Percentiles rank a stretch among this genome's conserved stretches.
phyloP scores from a whole-genome alignment of 192 early-diverging fungal species.

The Glomus cerebriforme region DNA sequence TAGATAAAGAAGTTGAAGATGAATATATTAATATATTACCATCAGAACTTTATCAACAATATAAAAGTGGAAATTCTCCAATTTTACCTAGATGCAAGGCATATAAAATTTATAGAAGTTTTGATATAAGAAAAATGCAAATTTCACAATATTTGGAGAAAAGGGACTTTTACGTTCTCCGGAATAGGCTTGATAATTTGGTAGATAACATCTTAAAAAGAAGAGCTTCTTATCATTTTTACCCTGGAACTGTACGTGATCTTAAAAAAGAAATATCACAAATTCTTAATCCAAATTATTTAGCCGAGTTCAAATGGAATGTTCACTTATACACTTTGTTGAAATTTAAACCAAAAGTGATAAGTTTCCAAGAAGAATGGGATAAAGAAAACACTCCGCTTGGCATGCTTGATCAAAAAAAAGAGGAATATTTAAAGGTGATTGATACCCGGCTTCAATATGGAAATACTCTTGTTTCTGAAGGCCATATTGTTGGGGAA shows the following conservation, averaged over 20 bases:
- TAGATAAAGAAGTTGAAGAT: constrained; percentile 13
- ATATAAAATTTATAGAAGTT: neutral
- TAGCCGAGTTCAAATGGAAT: constrained; percentile 1
- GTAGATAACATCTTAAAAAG: neutral
- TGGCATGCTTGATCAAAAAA: constrained; percentile 24
- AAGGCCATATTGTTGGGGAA: neutral
- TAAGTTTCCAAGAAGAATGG: constrained; percentile 4
- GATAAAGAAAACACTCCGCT: constrained; percentile 12
- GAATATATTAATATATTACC: neutral
- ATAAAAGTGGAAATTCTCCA: neutral
- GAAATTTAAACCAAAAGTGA: constrained; percentile 20
- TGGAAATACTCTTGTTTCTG: constrained; percentile 14
- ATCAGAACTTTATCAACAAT: neutral
- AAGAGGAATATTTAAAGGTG: constrained; percentile 8
- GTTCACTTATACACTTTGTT: constrained; percentile 5
- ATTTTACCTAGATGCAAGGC: neutral
- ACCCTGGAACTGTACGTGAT: constrained; percentile 5
- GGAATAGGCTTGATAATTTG: neutral
- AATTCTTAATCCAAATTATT: neutral
- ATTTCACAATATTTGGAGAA: neutral
- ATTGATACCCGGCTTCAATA: constrained; percentile 22
- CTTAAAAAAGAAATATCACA: neutral
- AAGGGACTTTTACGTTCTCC: neutral
- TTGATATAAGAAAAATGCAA: no score
- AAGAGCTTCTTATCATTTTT: neutral